Evolutionary conservation across 2,329 filamentous ascomycete genomes (phyloP).

Genomic region (Thermothelomyces thermophilus): DNA sequence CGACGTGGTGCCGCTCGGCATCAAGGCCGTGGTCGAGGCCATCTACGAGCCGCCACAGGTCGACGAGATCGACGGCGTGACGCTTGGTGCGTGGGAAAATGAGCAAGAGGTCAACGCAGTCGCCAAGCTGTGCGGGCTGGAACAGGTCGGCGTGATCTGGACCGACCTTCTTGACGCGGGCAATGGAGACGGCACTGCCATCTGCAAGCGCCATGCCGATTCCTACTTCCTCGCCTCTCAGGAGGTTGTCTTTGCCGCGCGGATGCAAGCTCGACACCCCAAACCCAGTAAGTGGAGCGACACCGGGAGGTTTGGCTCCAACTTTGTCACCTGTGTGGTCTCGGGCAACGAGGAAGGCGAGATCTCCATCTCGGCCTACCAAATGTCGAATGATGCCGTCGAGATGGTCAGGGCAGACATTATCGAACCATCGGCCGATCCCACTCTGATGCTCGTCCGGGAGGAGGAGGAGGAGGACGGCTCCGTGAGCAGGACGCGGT

Average conservation of each 20-base stretch:
- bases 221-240: constrained; percentile 91
- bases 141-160: constrained; percentile 89
- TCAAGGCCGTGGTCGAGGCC: constrained; percentile 92
- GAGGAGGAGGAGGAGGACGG: constrained; percentile 81
- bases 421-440: constrained; percentile 89
- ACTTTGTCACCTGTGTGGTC: constrained; percentile 93
- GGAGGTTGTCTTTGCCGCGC: constrained; percentile 82
- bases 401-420: constrained; percentile 97
- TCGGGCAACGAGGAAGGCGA: constrained; percentile 87
- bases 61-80: constrained; percentile 82
- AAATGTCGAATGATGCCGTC: constrained; percentile 89
- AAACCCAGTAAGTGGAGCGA: constrained; percentile 96
- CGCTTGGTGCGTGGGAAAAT: constrained; percentile 76
- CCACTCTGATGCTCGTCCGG: constrained; percentile 87
- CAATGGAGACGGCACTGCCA: constrained; percentile 71
- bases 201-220: constrained; percentile 94
- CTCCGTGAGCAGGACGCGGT: constrained; percentile 62
- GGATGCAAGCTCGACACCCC: constrained; percentile 80
- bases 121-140: constrained; percentile 74
- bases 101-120: constrained; percentile 76
- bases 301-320: constrained; percentile 86
- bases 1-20: constrained; percentile 81
- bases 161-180: constrained; percentile 85
- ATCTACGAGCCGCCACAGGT: constrained; percentile 95
- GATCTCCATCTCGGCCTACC: constrained; percentile 85